phyloP scores from a whole-genome alignment of 768 basidiomycete species.

The Pisolithus microcarpus region DNA sequence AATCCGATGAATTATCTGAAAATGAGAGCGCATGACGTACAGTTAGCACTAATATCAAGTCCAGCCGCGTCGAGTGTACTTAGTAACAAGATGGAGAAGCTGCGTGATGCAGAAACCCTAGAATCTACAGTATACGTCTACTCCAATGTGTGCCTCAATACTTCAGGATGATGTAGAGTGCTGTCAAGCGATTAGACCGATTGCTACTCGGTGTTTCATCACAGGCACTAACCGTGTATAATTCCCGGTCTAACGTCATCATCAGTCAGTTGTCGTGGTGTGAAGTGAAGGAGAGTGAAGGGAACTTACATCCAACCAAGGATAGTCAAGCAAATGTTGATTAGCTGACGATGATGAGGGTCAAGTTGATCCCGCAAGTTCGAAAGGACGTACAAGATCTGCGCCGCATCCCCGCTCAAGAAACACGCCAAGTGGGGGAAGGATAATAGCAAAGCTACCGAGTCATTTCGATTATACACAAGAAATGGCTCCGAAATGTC shows the following conservation, averaged over 20 bases:
- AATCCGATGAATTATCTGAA: not conserved
- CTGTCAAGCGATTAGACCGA: slow-evolving; percentile 29
- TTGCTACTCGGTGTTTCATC: slow-evolving; percentile 7
- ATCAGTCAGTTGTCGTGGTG: slow-evolving; percentile 1
- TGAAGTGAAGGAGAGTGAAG: not conserved
- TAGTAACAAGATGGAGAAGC: too few species aligned
- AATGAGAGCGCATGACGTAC: slow-evolving; percentile 7
- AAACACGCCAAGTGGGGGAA: slow-evolving; percentile 85
- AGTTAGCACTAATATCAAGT: not conserved
- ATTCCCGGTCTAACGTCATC: slow-evolving; percentile 56
- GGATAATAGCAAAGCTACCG: slow-evolving; percentile 54
- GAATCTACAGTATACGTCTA: too few species aligned
- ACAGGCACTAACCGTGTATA: slow-evolving; percentile 48
- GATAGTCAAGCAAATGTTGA: slow-evolving; percentile 76
- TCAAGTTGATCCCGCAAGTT: slow-evolving; percentile 1
- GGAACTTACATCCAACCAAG: slow-evolving; percentile 68
- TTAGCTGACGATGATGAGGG: slow-evolving; percentile 32
- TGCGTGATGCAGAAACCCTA: too few species aligned
- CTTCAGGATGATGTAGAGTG: slow-evolving; percentile 77
- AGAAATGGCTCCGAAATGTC: not conserved
- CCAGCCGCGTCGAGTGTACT: not conserved
- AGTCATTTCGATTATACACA: not conserved
- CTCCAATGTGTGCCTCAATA: slow-evolving; percentile 33
- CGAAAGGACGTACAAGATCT: slow-evolving; percentile 52
- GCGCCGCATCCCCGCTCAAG: slow-evolving; percentile 77